Percentiles rank a stretch among this genome's conserved stretches.
These are phyloP conservation scores for Blumeria graminis DNA, from an alignment of 2,329 filamentous ascomycete species.

Conservation along the genomic window DNA sequence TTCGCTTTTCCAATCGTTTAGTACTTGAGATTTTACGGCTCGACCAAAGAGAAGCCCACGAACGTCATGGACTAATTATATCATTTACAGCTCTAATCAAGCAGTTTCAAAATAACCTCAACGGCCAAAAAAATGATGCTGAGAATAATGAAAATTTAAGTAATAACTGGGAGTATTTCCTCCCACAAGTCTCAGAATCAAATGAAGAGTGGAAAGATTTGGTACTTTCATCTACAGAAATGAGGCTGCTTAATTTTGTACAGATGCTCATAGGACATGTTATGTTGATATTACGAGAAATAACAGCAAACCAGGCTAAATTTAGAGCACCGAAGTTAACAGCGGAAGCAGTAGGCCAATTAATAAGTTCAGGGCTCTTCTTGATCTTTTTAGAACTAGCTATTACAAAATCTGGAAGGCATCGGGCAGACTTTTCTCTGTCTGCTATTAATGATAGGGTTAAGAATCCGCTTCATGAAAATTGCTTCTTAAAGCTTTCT, in stretches of 20 bases:
- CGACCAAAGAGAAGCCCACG: slow-evolving; percentile 33
- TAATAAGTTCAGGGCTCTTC: slow-evolving; percentile 31
- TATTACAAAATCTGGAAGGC: background rate
- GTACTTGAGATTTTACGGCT: slow-evolving; percentile 1
- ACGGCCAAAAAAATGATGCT: background rate
- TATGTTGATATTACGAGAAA: background rate
- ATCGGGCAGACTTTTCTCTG: background rate
- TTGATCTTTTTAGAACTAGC: background rate
- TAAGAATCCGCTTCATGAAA: background rate
- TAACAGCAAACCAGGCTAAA: background rate
- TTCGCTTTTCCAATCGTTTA: background rate
- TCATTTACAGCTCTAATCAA: slow-evolving; percentile 31
- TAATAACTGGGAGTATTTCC: background rate
- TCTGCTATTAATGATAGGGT: background rate
- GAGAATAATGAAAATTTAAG: background rate
- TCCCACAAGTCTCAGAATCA: background rate
- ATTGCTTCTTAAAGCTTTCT: background rate
- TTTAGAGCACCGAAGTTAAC: slow-evolving; percentile 30
- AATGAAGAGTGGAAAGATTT: background rate
- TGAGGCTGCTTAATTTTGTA: background rate
- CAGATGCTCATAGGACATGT: background rate
- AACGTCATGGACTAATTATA: slow-evolving; percentile 41
- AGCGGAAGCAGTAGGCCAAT: slow-evolving; percentile 32
- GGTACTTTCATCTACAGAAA: background rate
- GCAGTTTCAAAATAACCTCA: slow-evolving; percentile 1